Evolutionary conservation across 2,329 filamentous ascomycete genomes (phyloP), one percentile per base, ranked within the genome.

Genomic region (Neofusicoccum kwambonambiense): DNA sequence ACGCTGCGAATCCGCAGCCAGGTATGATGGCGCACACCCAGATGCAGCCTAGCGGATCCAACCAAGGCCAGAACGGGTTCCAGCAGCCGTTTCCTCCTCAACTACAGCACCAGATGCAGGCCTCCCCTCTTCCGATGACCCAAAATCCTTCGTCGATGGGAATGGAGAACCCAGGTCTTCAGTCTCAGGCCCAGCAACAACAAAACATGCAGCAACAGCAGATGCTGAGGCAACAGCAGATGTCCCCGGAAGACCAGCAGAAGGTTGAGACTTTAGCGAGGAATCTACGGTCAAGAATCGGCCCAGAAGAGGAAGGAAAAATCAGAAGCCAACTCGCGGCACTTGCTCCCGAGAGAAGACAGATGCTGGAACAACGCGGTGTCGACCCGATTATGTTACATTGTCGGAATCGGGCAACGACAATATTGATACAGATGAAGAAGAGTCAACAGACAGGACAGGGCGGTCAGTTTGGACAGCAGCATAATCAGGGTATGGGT

Each of bases 331-430:
- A 77, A n/a, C 69, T 84, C n/a, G 74, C 77, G 44, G 75, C 77
- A 66, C 76, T 81, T 78, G 77, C 79, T 11, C 77, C 78, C 1
- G 80, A 84, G 27, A 81, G 82, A 70, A 79, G 79, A 66, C 77
- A 82, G 67, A 76, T 79, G 62, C 68, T 86, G 45, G 69, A 76
- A 13, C 71, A 73, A 49, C 80, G 80, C 62, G 75, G 79, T 19
- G 75, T 83, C 49, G 81, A 86, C 57, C 83, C 83, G 0, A 69
- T 86, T 45, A 77, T 78, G 45, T 81, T 81, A 61, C 81, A 73
- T 42, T 69, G 66, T 41, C 73, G 71, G 41, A 71, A 72, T 34
- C 73, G 72, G 68, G 69, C 70, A 42, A 70, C 68, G 39, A 71
- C 73, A 60, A 69, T 73, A 44, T 68, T 72, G 62, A 72, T 56